Evolutionary conservation across 768 basidiomycete genomes (phyloP).

Genomic region (Leccinum sublutescens): DNA sequence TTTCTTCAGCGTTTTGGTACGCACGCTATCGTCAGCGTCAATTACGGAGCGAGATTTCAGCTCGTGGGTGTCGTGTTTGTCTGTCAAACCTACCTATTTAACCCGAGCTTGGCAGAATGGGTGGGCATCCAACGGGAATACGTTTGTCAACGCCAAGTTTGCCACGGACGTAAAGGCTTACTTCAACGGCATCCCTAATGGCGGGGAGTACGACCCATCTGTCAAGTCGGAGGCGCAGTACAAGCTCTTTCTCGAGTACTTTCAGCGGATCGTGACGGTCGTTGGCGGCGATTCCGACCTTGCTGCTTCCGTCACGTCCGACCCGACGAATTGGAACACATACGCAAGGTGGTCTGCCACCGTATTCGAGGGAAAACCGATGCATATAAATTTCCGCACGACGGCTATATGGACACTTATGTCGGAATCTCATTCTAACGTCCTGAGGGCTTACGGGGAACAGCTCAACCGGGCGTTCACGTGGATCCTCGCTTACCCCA

Average conservation of each 20-base stretch:
- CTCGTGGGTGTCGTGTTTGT: neutral
- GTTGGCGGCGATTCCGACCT: neutral
- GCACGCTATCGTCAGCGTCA: slow-evolving; percentile 2
- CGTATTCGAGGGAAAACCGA: neutral
- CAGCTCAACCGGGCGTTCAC: slow-evolving; percentile 1
- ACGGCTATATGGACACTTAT: slow-evolving; percentile 5
- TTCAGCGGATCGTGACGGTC: slow-evolving; percentile 4
- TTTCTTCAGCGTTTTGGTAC: slow-evolving; percentile 4
- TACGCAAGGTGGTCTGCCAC: neutral
- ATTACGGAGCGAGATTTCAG: slow-evolving; percentile 6
- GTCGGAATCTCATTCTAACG: neutral
- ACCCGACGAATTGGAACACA: neutral
- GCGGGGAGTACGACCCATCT: slow-evolving; percentile 1
- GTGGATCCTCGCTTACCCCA: slow-evolving; percentile 4
- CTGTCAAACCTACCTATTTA: neutral
- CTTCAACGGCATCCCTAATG: slow-evolving; percentile 4
- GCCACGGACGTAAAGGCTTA: slow-evolving; percentile 2
- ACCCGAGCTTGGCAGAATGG: neutral
- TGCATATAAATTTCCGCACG: slow-evolving; percentile 1
- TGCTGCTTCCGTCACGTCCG: neutral
- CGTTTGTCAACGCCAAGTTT: slow-evolving; percentile 2
- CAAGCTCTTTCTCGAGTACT: slow-evolving; percentile 4
- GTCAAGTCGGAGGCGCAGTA: slow-evolving; percentile 9
- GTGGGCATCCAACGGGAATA: slow-evolving; percentile 1
- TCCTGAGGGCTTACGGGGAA: neutral